These are phyloP conservation scores for Clonostachys byssicola DNA, from an alignment of 2,329 filamentous ascomycete genomes.

Conservation along the genomic window DNA sequence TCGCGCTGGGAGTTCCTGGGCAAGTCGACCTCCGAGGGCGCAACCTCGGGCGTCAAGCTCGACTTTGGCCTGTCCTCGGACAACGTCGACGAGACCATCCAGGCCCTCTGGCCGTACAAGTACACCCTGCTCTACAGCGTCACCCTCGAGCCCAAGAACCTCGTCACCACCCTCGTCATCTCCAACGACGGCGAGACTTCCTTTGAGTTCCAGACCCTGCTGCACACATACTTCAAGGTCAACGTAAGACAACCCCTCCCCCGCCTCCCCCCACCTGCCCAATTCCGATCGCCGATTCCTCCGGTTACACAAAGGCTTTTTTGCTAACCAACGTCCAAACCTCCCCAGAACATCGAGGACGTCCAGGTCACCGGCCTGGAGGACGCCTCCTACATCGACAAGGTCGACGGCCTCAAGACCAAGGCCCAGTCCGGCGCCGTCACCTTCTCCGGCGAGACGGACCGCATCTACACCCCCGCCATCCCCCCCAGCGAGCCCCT, in stretches of 20 bases:
- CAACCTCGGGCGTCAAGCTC: constrained; percentile 72
- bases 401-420: constrained; percentile 62
- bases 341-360: constrained; percentile 68
- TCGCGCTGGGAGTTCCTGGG: constrained; percentile 92
- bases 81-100: constrained; percentile 64
- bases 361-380: constrained; percentile 73
- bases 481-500: constrained; percentile 55
- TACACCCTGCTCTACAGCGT: constrained; percentile 95
- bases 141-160: constrained; percentile 67
- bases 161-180: constrained; percentile 81
- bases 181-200: constrained; percentile 79
- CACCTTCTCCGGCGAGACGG: constrained; percentile 72
- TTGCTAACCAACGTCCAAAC: neutral
- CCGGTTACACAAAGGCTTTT: neutral
- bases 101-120: constrained; percentile 75
- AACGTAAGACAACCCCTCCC: constrained; percentile 49
- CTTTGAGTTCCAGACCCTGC: constrained; percentile 87
- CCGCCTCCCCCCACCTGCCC: too few relatives aligned
- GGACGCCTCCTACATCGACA: constrained; percentile 76
- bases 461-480: constrained; percentile 79
- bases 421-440: constrained; percentile 63
- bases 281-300: too few relatives aligned
- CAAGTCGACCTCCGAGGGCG: constrained; percentile 57
- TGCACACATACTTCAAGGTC: constrained; percentile 87
- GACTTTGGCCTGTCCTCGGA: constrained; percentile 86